phyloP scores from a whole-genome alignment of 306 rosid genomes.

The Begonia fuchsioides region DNA sequence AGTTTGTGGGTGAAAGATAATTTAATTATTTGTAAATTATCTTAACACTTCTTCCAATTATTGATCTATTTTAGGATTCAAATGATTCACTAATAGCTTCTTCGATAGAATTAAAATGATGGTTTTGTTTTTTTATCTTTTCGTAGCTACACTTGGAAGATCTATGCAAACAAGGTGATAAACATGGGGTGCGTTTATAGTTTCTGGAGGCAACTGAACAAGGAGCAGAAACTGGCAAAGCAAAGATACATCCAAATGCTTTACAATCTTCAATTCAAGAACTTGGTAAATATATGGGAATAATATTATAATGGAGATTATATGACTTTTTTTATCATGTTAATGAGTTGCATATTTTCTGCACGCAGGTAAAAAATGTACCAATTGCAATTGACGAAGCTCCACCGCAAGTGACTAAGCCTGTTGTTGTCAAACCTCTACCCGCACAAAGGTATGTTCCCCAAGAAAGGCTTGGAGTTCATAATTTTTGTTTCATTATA shows the following conservation, averaged over 20 bases:
- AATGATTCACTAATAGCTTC: not conserved
- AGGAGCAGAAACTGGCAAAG: constrained; percentile 69
- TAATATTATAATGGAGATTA: too few species aligned
- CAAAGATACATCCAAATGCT: constrained; percentile 82
- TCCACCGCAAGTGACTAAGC: constrained; percentile 20
- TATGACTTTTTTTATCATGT: too few species aligned
- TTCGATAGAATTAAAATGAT: not conserved
- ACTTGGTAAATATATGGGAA: constrained; percentile 31
- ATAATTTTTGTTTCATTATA: too few species aligned
- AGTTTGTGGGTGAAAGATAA: too few species aligned
- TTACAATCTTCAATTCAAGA: constrained; percentile 52
- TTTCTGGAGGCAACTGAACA: constrained; percentile 65
- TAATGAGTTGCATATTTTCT: not conserved
- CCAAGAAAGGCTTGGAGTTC: not conserved
- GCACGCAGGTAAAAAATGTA: constrained; percentile 49
- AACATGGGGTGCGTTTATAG: constrained; percentile 66
- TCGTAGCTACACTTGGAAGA: constrained; percentile 84
- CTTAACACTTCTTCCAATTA: not conserved
- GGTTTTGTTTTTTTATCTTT: constrained; percentile 4
- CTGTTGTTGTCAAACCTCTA: constrained; percentile 17
- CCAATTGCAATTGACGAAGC: constrained; percentile 41
- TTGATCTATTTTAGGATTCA: not conserved
- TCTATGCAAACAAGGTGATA: constrained; percentile 68
- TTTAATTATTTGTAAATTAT: too few species aligned
- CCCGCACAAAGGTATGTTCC: constrained; percentile 27